Percentiles rank a stretch among this genome's conserved stretches.
These are phyloP conservation scores for Angomonas desouzai DNA, from an alignment of 208 protist genomes.

Conservation along the genomic window DNA sequence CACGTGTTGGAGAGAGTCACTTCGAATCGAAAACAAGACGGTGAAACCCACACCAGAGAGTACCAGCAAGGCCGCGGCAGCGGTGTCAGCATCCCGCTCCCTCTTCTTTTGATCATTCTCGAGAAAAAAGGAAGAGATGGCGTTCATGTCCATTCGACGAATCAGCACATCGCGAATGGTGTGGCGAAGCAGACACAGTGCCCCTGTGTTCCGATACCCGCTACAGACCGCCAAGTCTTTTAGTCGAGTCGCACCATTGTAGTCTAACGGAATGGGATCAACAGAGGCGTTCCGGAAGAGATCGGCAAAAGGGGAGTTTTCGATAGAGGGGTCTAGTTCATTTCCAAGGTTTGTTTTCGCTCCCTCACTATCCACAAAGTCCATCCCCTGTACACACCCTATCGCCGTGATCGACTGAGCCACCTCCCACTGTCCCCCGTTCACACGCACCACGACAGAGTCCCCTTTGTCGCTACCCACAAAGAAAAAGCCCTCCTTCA, in stretches of 20 bases:
- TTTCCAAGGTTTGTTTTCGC: background rate
- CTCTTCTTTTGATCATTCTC: background rate
- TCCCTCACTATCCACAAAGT: conserved; percentile 46
- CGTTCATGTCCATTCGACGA: conserved; percentile 61
- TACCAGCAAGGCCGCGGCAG: conserved; percentile 28
- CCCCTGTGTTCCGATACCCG: conserved; percentile 51
- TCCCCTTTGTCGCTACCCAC: conserved; percentile 55
- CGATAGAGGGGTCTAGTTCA: conserved; percentile 33
- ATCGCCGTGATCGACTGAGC: conserved; percentile 49
- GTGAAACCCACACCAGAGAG: conserved; percentile 72
- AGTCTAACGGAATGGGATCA: conserved; percentile 40
- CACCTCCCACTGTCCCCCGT: conserved; percentile 24
- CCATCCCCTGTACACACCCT: conserved; percentile 42
- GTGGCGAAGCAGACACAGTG: conserved; percentile 48
- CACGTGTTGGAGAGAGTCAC: conserved; percentile 71
- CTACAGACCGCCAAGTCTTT: conserved; percentile 62
- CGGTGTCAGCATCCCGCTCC: background rate
- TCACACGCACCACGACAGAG: conserved; percentile 39
- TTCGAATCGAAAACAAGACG: conserved; percentile 64
- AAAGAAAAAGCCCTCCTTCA: conserved; percentile 33
- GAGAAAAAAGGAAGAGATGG: conserved; percentile 73
- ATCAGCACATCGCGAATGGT: conserved; percentile 62
- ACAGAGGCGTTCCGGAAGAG: conserved; percentile 56
- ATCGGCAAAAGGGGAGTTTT: conserved; percentile 66
- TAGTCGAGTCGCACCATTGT: conserved; percentile 18